Percentiles rank a stretch among this genome's conserved stretches.
These are phyloP conservation scores for Trichoderma reesei DNA, from an alignment of 495 filamentous ascomycete genomes.

Conservation along the genomic window DNA sequence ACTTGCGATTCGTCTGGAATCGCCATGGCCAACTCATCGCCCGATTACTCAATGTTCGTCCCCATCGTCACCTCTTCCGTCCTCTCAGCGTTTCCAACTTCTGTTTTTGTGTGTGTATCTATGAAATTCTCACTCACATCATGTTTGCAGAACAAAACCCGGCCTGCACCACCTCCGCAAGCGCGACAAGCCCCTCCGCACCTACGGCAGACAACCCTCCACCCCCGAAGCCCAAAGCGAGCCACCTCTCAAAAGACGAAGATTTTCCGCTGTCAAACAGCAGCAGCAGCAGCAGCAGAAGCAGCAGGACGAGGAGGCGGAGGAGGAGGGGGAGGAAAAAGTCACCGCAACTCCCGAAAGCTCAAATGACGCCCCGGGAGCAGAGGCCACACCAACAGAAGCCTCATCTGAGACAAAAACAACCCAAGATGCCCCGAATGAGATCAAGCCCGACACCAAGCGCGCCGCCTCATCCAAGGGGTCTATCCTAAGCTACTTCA, in stretches of 20 bases:
- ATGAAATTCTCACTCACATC: background rate
- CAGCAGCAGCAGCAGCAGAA: too few relatives aligned
- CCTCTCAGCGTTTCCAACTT: background rate
- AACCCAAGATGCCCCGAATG: background rate
- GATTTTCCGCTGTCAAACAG: background rate
- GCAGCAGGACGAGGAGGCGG: background rate
- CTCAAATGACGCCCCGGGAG: background rate
- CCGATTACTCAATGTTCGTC: constrained; percentile 6
- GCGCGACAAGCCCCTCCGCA: constrained; percentile 29
- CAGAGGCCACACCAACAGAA: too few relatives aligned
- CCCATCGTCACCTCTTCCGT: too few relatives aligned
- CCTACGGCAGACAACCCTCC: constrained; percentile 30
- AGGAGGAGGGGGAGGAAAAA: background rate
- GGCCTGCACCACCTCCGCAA: background rate
- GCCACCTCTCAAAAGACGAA: constrained; percentile 15
- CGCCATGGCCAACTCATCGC: constrained; percentile 6
- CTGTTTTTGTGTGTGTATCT: background rate
- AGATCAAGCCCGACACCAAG: background rate
- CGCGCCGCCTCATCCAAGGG: constrained; percentile 15
- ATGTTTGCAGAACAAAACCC: background rate
- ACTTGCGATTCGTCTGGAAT: background rate
- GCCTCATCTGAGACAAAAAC: background rate
- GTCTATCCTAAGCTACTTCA: constrained; percentile 37
- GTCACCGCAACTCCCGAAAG: background rate
- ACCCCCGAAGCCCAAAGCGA: constrained; percentile 11